These are phyloP conservation scores for Toxicodendron radicans DNA, from an alignment of 345 rosid species.

Conservation along the genomic window DNA sequence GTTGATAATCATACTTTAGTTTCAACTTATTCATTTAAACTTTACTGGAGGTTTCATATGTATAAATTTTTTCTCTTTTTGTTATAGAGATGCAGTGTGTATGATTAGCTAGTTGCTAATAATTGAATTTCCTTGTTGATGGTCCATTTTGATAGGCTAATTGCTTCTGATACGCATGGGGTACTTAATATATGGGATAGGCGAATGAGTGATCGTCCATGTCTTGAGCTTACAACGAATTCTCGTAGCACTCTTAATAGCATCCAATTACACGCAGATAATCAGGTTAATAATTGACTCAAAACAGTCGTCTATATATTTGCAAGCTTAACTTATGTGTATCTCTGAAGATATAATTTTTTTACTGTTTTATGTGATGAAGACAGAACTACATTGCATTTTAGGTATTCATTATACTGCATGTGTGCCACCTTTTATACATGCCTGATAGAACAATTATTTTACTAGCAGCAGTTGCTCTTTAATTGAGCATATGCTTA, in stretches of 20 bases:
- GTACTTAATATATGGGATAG: slow-evolving; percentile 81
- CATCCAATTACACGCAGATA: slow-evolving; percentile 58
- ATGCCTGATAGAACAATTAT: neutral
- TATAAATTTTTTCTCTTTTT: slow-evolving; percentile 5
- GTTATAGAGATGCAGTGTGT: neutral
- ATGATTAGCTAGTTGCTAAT: neutral
- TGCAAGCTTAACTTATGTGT: slow-evolving; percentile 11
- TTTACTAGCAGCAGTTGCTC: neutral
- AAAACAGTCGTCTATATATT: neutral
- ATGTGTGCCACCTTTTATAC: neutral
- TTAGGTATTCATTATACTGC: neutral
- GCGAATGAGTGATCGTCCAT: slow-evolving; percentile 62
- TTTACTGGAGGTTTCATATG: neutral
- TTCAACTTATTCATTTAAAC: neutral
- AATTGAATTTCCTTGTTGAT: slow-evolving; percentile 12
- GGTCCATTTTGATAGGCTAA: slow-evolving; percentile 45
- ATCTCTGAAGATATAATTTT: neutral
- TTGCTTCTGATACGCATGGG: slow-evolving; percentile 77
- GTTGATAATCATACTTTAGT: neutral
- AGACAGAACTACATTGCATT: neutral
- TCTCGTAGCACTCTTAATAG: slow-evolving; percentile 51
- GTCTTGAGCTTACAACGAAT: slow-evolving; percentile 58
- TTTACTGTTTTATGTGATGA: neutral
- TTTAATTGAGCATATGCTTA: slow-evolving; percentile 4
- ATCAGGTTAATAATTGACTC: slow-evolving; percentile 55